Conservation (phyloP, 345 rosid genomes). For the Brassica carinata region DNA sequence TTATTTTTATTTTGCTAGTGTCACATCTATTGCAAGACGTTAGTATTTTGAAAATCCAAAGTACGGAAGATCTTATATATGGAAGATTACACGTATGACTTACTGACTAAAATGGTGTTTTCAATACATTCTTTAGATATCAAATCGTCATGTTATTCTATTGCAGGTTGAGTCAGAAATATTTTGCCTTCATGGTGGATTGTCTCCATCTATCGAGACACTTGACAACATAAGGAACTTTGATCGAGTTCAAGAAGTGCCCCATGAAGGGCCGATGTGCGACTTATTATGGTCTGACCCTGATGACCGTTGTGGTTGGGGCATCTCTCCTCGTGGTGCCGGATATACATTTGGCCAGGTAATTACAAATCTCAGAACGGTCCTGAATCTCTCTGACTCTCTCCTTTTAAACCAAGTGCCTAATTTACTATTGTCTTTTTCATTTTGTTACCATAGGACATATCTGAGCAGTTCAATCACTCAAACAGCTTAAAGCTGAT, state of each 20-base stretch:
- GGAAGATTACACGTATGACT: constrained; percentile 25
- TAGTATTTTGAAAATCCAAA: constrained; percentile 29
- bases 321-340: too few species aligned
- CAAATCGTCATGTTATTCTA: constrained; percentile 3
- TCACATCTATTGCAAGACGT: constrained; percentile 30
- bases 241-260: too few species aligned
- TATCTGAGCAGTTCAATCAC: too few species aligned
- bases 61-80: neutral
- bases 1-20: constrained; percentile 19
- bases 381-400: constrained; percentile 4
- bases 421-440: constrained; percentile 8
- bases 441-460: constrained; percentile 52
- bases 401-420: neutral
- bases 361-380: constrained; percentile 3
- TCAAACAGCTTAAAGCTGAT: constrained; percentile 54
- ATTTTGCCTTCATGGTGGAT: too few species aligned
- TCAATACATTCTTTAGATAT: neutral
- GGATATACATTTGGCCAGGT: too few species aligned
- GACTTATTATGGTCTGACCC: too few species aligned
- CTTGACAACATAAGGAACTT: too few species aligned
- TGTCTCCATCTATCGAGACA: too few species aligned
- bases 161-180: constrained; percentile 62
- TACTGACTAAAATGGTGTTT: constrained; percentile 19
- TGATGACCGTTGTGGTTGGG: too few species aligned
- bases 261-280: too few species aligned